Evolutionary conservation across 208 protist species (phyloP).

Genomic region (Trypanosoma grayi): DNA sequence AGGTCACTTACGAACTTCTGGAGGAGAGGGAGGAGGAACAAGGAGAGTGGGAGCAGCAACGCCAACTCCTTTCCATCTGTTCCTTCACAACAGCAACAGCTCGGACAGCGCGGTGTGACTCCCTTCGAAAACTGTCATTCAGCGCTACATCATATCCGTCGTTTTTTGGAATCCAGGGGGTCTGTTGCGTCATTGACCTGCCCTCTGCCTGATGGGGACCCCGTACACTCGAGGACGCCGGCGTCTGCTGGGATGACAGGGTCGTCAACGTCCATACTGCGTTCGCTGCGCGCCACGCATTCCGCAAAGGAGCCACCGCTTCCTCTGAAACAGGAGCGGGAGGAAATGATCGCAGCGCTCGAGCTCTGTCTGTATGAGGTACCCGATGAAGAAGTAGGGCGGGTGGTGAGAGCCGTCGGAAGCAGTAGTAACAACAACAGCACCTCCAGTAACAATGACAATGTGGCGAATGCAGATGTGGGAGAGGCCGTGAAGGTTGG

Average conservation of each 20-base stretch:
- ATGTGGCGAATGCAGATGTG: not conserved
- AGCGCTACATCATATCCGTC: constrained; percentile 51
- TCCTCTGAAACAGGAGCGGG: constrained; percentile 41
- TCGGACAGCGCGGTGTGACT: not conserved
- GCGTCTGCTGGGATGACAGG: not conserved
- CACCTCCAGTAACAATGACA: constrained; percentile 10
- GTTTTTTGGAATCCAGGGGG: constrained; percentile 34
- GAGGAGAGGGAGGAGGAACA: constrained; percentile 8
- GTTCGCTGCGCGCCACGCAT: not conserved
- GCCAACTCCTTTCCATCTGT: not conserved
- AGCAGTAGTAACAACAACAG: not conserved
- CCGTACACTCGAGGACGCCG: not conserved
- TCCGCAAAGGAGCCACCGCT: not conserved
- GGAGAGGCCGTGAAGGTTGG: not conserved
- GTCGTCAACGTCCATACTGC: not conserved
- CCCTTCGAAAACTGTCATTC: constrained; percentile 39
- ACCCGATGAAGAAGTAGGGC: constrained; percentile 16
- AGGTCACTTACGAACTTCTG: constrained; percentile 19
- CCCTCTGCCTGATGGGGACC: not conserved
- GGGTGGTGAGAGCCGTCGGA: not conserved
- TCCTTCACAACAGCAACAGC: not conserved
- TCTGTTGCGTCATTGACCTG: not conserved
- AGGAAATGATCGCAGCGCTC: constrained; percentile 72
- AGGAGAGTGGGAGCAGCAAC: not conserved
- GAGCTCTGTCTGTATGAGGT: constrained; percentile 80